phyloP scores from a whole-genome alignment of 257 asterid species.

The Cynanchum wilfordii region DNA sequence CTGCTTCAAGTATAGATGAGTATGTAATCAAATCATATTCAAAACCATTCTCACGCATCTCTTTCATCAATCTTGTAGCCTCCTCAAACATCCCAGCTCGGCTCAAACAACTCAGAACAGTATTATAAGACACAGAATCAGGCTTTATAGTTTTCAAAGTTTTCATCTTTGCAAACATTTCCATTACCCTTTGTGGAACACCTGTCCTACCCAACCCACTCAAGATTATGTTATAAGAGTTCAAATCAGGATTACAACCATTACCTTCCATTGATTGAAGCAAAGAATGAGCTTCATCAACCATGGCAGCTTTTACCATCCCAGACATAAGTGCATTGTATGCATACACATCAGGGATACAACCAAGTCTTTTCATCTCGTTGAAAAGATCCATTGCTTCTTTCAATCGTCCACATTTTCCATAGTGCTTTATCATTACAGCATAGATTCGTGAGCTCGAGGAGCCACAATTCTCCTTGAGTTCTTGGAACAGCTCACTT shows the following conservation, averaged over 20 bases:
- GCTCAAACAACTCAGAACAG: constrained; percentile 39
- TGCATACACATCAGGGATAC: constrained; percentile 40
- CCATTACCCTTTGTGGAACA: constrained; percentile 31
- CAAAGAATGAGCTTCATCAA: constrained; percentile 35
- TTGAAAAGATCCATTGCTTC: constrained; percentile 35
- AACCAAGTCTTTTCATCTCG: constrained; percentile 35
- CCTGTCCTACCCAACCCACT: constrained; percentile 36
- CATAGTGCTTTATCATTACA: constrained; percentile 47
- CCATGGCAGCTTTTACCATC: constrained; percentile 36
- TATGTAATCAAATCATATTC: constrained; percentile 40
- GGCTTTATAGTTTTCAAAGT: constrained; percentile 22
- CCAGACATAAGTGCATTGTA: constrained; percentile 47
- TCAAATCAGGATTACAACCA: constrained; percentile 36
- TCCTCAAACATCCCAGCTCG: constrained; percentile 51
- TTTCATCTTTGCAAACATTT: constrained; percentile 38
- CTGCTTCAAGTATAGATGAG: constrained; percentile 44
- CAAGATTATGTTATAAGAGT: constrained; percentile 36
- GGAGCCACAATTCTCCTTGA: constrained; percentile 40
- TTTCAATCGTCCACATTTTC: constrained; percentile 35
- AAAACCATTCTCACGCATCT: constrained; percentile 35
- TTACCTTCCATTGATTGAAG: constrained; percentile 33
- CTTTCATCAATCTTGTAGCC: constrained; percentile 48
- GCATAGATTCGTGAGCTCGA: constrained; percentile 45
- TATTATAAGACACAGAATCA: constrained; percentile 38
- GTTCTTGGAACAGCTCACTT: constrained; percentile 41